These are phyloP conservation scores for Emergomyces africanus DNA, from an alignment of 2,329 filamentous ascomycete species.

Conservation along the genomic window DNA sequence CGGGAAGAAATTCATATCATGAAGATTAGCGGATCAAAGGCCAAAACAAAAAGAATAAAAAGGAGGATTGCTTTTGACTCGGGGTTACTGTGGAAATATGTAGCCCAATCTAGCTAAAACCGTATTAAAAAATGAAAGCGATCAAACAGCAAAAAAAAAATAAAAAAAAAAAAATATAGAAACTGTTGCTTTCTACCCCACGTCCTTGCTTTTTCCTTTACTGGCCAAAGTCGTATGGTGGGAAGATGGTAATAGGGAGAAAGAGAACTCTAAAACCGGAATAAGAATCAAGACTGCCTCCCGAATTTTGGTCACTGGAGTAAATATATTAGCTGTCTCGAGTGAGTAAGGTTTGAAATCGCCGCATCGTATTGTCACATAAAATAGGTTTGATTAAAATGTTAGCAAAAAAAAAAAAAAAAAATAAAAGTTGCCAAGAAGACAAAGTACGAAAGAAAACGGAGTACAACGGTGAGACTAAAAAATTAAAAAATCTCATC, in stretches of 20 bases:
- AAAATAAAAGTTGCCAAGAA: conserved; percentile 9
- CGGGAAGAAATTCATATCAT: too few relatives aligned
- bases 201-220: not conserved
- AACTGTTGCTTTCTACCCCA: not conserved
- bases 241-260: not conserved
- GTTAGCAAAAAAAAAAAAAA: too few relatives aligned
- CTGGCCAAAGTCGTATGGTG: not conserved
- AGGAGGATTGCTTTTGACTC: not conserved
- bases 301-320: not conserved
- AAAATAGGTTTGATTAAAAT: not conserved
- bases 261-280: not conserved
- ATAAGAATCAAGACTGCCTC: not conserved
- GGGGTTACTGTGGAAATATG: conserved; percentile 3
- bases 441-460: conserved; percentile 8
- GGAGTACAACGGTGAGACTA: conserved; percentile 4
- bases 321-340: not conserved
- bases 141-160: not conserved
- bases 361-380: not conserved
- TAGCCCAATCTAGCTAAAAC: conserved; percentile 6
- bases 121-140: not conserved
- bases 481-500: not conserved
- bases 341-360: not conserved
- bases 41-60: too few relatives aligned
- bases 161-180: not conserved
- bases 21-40: too few relatives aligned